Evolutionary conservation across 495 filamentous ascomycete genomes (phyloP).

Genomic region (Evernia prunastri): DNA sequence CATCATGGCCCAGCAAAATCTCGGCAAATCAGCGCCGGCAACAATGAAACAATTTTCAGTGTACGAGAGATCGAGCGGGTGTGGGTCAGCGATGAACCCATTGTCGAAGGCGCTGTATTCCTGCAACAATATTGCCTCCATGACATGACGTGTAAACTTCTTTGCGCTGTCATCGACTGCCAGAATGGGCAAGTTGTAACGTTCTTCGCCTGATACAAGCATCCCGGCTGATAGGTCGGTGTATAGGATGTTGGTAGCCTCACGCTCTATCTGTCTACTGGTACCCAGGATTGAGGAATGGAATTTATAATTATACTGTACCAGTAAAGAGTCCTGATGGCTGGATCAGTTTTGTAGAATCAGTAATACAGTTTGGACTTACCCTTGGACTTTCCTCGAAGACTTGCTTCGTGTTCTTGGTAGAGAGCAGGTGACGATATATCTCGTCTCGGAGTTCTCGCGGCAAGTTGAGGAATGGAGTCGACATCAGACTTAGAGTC

Average conservation of each 20-base stretch:
- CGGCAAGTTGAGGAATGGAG: not conserved
- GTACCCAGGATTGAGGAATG: not conserved
- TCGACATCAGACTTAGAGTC: not conserved
- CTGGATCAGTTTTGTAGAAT: not conserved
- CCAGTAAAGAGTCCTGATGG: not conserved
- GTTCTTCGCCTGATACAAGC: not conserved
- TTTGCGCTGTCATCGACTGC: not conserved
- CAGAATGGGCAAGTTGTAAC: not conserved
- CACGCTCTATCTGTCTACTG: not conserved
- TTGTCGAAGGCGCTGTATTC: not conserved
- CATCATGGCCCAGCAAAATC: not conserved
- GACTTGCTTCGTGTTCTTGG: not conserved
- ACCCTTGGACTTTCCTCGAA: too few species aligned
- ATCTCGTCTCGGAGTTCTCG: not conserved
- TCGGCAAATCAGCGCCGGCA: not conserved
- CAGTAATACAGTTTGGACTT: too few species aligned
- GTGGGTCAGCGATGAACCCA: too few species aligned
- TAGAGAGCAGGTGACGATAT: not conserved
- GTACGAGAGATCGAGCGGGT: too few species aligned
- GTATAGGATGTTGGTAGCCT: not conserved
- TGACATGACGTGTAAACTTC: not conserved
- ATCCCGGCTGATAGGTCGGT: not conserved
- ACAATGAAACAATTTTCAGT: not conserved
- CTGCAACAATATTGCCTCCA: not conserved
- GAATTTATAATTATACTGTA: not conserved